Evolutionary conservation across 495 filamentous ascomycete species (phyloP), one percentile per base, ranked within the genome.

Genomic region (Extremus antarcticus): DNA sequence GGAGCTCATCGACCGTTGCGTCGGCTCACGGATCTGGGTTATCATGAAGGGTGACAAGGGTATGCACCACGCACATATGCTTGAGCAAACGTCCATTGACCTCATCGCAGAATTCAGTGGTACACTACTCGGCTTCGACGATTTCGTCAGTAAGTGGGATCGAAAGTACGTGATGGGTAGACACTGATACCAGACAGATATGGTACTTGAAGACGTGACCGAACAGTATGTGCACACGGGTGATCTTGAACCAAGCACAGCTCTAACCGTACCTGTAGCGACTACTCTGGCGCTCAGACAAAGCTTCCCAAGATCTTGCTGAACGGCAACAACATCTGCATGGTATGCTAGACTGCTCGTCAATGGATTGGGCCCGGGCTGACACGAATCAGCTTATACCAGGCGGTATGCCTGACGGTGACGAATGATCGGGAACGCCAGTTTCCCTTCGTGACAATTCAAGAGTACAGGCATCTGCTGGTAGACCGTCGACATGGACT

Each of bases 311-410:
- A 95, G 76, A 92, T 97, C 47, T 70, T 98, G 22, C 75, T 98
- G n/a, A 97, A 97, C 63, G 92, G 92, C 35, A 98, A 98, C 71
- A 96, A 97, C 64, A 86, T 98, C 53, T 97, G 92, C 86, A 98
- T 98, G 92, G 92, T 95, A 53, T 43, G n/a, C n/a, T n/a, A n/a
- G n/a, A 41, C 11, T 23, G 19, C 25, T 23, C 20, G 11, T 4
- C 21, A 21, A 22, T 8, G 38, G 4, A 25, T 22, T 13, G n/a
- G 3, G 1, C n/a, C 16, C n/a, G 29, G 8, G 29, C 45, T 48
- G 20, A 54, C 38, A 10, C 22, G 7, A 11, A 16, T 10, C 51
- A 59, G 56, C 51, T 59, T 9, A 59, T 59, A 1, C 56, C 56
- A 1, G 56, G 56, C 0, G 56, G 56, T 17, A 43, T 59, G 52